These are phyloP conservation scores for Podila verticillata DNA, from an alignment of 192 early-diverging fungal genomes.

Conservation along the genomic window DNA sequence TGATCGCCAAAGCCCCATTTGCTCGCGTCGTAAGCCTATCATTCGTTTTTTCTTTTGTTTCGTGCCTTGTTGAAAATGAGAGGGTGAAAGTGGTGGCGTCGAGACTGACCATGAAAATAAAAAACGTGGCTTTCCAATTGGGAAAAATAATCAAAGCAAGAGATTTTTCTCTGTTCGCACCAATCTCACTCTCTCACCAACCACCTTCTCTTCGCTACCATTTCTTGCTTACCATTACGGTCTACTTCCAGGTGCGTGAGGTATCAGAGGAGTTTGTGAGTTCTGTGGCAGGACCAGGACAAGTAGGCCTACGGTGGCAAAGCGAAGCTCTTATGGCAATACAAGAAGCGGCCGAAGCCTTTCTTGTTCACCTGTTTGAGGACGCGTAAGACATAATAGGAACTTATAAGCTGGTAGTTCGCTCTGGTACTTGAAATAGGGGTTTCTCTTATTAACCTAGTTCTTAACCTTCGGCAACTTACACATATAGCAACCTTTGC, in stretches of 20 bases:
- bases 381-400: constrained; percentile 15
- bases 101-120: background rate
- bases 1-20: constrained; percentile 85
- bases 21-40: constrained; percentile 67
- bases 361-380: constrained; percentile 23
- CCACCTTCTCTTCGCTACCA: too few relatives aligned
- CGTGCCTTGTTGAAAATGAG: background rate
- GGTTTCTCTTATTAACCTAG: too few relatives aligned
- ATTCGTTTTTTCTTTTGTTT: background rate
- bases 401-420: too few relatives aligned
- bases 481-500: constrained; percentile 73
- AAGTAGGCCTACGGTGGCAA: constrained; percentile 17
- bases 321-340: constrained; percentile 25
- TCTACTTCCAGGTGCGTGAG: background rate
- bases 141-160: background rate
- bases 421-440: too few relatives aligned
- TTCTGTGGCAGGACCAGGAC: background rate
- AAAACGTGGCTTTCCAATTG: too few relatives aligned
- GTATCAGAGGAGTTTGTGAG: background rate
- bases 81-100: background rate
- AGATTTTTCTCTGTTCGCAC: background rate
- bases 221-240: background rate
- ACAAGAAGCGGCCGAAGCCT: constrained; percentile 30
- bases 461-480: background rate
- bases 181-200: background rate